Evolutionary conservation across 495 filamentous ascomycete species (phyloP).

Genomic region (Diplogelasinospora grovesii): DNA sequence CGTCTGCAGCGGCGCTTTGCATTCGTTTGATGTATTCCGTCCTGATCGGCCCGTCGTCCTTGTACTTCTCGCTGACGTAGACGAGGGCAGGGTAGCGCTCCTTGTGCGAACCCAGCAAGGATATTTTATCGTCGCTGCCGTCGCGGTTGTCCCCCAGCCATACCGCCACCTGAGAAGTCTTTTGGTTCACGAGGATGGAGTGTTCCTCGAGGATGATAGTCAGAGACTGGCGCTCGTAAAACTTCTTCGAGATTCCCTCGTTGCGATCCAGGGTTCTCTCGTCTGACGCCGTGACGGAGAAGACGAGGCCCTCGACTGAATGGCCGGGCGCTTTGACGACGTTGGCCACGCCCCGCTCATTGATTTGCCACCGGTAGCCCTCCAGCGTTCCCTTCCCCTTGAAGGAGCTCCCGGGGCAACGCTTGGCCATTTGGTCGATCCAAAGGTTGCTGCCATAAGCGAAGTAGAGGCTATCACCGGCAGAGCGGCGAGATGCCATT

Average conservation of each 20-base stretch:
- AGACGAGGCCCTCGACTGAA: background rate
- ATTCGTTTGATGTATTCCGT: no score
- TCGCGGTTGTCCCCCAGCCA: no score
- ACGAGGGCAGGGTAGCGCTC: no score
- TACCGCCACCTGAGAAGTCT: no score
- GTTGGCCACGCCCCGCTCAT: background rate
- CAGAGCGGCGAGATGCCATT: background rate
- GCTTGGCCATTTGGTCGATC: background rate
- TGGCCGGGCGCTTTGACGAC: background rate
- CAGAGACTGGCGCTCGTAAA: background rate
- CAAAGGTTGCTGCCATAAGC: background rate
- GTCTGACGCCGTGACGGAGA: background rate
- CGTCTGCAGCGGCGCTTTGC: no score
- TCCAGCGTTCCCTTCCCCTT: background rate
- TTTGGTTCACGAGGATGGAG: no score
- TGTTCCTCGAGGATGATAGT: background rate
- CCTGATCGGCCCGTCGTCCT: no score
- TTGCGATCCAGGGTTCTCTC: background rate
- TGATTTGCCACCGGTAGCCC: conserved; percentile 2
- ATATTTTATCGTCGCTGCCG: no score
- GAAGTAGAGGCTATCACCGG: conserved; percentile 1
- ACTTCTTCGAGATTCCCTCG: background rate
- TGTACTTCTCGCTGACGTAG: no score
- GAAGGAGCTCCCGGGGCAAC: background rate
- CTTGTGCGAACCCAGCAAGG: no score